Conservation (phyloP, 2,329 filamentous ascomycete species). For the Blumeriella jaapii region DNA sequence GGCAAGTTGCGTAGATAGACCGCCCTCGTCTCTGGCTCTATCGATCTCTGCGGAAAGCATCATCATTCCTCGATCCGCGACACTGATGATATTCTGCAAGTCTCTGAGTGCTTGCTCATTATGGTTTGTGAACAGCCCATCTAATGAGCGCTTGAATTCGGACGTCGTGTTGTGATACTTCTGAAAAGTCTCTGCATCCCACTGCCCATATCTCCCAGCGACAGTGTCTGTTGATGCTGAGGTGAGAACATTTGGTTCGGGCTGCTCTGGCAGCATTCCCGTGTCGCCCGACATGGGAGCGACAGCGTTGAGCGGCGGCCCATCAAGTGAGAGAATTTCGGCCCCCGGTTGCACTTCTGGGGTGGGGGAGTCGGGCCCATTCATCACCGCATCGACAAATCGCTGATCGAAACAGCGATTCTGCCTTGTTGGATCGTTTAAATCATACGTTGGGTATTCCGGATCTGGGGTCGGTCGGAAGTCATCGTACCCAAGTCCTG, state of each 20-base stretch:
- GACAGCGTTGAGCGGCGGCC: neutral
- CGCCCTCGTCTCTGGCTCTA: slow-evolving; percentile 8
- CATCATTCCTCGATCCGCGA: slow-evolving; percentile 25
- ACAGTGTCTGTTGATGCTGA: neutral
- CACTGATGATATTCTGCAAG: slow-evolving; percentile 24
- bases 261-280: too few relatives aligned
- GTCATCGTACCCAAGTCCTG: slow-evolving; percentile 27
- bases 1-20: neutral
- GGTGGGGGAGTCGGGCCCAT: slow-evolving; percentile 3
- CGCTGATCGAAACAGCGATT: slow-evolving; percentile 24
- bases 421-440: slow-evolving; percentile 17
- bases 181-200: slow-evolving; percentile 25
- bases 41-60: slow-evolving; percentile 16
- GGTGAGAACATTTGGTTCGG: too few relatives aligned
- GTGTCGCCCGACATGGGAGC: neutral
- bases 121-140: slow-evolving; percentile 26
- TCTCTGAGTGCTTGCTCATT: slow-evolving; percentile 24
- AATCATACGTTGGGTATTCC: slow-evolving; percentile 20
- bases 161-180: slow-evolving; percentile 23
- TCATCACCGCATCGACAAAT: slow-evolving; percentile 25
- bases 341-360: neutral
- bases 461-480: slow-evolving; percentile 15
- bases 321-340: neutral
- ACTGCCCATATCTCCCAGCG: slow-evolving; percentile 4
- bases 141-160: slow-evolving; percentile 23